Percentiles rank a stretch among this genome's conserved stretches.
These are phyloP conservation scores for Wickerhamomyces sydowiorum DNA, from an alignment of 805 yeast species.

Conservation along the genomic window DNA sequence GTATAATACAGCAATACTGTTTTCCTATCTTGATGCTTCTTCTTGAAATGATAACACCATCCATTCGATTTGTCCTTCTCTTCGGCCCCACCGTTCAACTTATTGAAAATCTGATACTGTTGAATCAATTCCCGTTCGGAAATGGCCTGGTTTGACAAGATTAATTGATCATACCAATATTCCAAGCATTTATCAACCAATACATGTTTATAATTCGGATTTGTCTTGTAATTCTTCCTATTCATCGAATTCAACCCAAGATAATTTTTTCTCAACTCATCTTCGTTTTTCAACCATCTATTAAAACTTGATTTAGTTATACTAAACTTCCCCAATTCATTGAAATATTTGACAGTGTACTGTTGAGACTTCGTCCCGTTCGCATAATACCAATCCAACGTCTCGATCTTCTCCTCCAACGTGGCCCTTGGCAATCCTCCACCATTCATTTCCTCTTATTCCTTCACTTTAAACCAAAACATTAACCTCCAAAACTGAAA, in stretches of 20 bases:
- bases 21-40: not conserved
- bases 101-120: slow-evolving; percentile 13
- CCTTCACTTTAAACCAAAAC: not conserved
- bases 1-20: not conserved
- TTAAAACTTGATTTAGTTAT: slow-evolving; percentile 33
- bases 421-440: slow-evolving; percentile 29
- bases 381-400: slow-evolving; percentile 29
- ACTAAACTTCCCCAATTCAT: slow-evolving; percentile 23
- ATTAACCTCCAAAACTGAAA: not conserved
- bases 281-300: slow-evolving; percentile 33
- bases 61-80: not conserved
- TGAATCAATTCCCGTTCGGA: slow-evolving; percentile 26
- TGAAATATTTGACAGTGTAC: slow-evolving; percentile 29
- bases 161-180: slow-evolving; percentile 29
- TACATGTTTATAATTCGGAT: slow-evolving; percentile 27
- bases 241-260: slow-evolving; percentile 22
- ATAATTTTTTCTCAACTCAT: slow-evolving; percentile 24
- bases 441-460: not conserved
- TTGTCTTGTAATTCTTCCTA: slow-evolving; percentile 24
- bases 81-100: not conserved
- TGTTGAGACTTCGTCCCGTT: slow-evolving; percentile 29
- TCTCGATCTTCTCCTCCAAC: slow-evolving; percentile 29
- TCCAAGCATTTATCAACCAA: slow-evolving; percentile 31
- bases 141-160: slow-evolving; percentile 22
- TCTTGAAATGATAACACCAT: not conserved